Evolutionary conservation across 305 asterid species (phyloP).

Genomic region (Solanum hybrid): DNA sequence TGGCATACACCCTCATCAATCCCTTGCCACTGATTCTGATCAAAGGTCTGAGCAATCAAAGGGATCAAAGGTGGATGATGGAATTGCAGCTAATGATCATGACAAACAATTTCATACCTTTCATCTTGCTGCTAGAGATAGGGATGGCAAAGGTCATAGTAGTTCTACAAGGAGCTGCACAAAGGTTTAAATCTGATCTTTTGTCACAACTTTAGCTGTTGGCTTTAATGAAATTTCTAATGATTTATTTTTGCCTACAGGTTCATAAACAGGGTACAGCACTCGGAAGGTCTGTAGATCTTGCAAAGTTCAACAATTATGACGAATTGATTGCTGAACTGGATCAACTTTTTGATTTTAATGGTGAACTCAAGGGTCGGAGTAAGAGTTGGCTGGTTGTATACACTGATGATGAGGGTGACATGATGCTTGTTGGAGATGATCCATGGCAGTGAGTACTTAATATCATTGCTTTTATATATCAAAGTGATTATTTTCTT

Average conservation of each 20-base stretch:
- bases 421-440: constrained; percentile 99
- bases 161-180: constrained; percentile 83
- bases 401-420: constrained; percentile 90
- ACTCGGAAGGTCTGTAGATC: constrained; percentile 94
- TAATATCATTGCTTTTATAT: background rate
- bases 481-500: background rate
- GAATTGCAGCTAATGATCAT: constrained; percentile 23
- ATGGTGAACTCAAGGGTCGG: constrained; percentile 59
- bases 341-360: constrained; percentile 70
- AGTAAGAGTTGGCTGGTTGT: constrained; percentile 85
- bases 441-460: constrained; percentile 95
- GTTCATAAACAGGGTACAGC: constrained; percentile 84
- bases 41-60: constrained; percentile 45
- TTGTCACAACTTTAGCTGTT: background rate
- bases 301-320: constrained; percentile 65
- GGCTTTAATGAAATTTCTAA: background rate
- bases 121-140: constrained; percentile 28
- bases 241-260: constrained; percentile 12
- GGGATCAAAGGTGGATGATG: constrained; percentile 46
- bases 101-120: constrained; percentile 39
- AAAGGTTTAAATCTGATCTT: constrained; percentile 39
- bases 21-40: constrained; percentile 40
- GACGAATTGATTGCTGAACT: constrained; percentile 62
- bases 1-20: constrained; percentile 26
- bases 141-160: constrained; percentile 44